A percentile compares a stretch with the other conserved stretches of the same genome.
Conservation (phyloP, 2,329 filamentous ascomycete genomes). For the Fusarium pseudocircinatum region DNA sequence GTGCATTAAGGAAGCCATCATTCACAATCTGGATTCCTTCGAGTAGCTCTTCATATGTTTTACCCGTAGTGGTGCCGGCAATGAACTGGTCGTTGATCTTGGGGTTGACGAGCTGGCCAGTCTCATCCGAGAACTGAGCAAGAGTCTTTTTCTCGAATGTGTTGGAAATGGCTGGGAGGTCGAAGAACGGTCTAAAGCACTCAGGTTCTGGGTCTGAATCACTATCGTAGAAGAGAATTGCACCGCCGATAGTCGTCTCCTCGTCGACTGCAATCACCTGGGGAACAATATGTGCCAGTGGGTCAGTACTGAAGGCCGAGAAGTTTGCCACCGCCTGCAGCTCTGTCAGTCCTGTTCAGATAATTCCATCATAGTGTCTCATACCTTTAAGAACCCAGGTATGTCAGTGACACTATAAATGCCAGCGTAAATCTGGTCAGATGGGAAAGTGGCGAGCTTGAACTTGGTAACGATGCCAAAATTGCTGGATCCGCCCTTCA, state of each 20-base stretch:
- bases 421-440: slow-evolving; percentile 17
- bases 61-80: slow-evolving; percentile 14
- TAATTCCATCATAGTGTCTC: no score
- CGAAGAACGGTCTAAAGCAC: slow-evolving; percentile 25
- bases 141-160: slow-evolving; percentile 21
- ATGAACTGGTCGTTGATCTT: slow-evolving; percentile 32
- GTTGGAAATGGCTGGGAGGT: slow-evolving; percentile 14
- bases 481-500: slow-evolving; percentile 50
- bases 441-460: slow-evolving; percentile 40
- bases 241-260: slow-evolving; percentile 15
- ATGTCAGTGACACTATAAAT: slow-evolving; percentile 21
- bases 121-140: slow-evolving; percentile 13
- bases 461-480: slow-evolving; percentile 51
- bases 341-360: no score
- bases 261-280: slow-evolving; percentile 25
- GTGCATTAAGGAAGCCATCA: slow-evolving; percentile 9
- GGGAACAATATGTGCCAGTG: slow-evolving; percentile 26
- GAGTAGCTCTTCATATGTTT: slow-evolving; percentile 18
- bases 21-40: slow-evolving; percentile 8
- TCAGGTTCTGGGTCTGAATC: slow-evolving; percentile 16
- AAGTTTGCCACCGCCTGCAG: slow-evolving; percentile 29
- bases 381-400: slow-evolving; percentile 11
- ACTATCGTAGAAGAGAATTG: slow-evolving; percentile 30
- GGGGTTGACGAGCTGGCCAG: slow-evolving; percentile 15
- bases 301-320: slow-evolving; percentile 25